Conservation (phyloP, 345 rosid species). For the Syzygium jambos region DNA sequence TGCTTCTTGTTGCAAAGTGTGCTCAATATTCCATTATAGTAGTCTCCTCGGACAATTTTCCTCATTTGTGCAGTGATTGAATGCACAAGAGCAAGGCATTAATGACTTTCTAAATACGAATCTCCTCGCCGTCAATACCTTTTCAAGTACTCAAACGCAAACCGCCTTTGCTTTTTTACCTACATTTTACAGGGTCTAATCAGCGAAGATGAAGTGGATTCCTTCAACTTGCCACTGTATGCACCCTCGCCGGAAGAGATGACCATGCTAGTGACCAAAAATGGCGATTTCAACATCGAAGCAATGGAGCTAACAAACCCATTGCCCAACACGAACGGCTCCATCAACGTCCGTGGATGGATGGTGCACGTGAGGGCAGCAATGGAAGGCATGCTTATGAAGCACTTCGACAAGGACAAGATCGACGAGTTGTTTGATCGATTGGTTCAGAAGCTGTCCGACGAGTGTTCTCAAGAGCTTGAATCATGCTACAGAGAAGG, state of each 20-base stretch:
- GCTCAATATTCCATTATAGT: background rate
- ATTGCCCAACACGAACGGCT: conserved; percentile 24
- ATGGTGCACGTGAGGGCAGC: conserved; percentile 41
- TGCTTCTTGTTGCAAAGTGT: background rate
- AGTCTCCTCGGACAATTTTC: background rate
- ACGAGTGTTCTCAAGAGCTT: conserved; percentile 15
- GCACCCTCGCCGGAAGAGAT: conserved; percentile 39
- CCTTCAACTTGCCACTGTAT: conserved; percentile 46
- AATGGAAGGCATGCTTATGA: conserved; percentile 32
- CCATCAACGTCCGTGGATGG: conserved; percentile 22
- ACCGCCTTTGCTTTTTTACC: background rate
- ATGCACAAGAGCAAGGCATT: background rate
- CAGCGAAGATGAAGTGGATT: conserved; percentile 26
- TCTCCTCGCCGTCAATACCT: background rate
- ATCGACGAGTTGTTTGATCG: conserved; percentile 21
- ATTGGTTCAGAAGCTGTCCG: conserved; percentile 15
- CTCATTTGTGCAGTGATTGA: background rate
- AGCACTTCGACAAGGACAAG: conserved; percentile 10
- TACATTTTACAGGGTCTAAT: conserved; percentile 23
- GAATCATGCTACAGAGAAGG: conserved; percentile 28
- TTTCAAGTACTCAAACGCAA: background rate
- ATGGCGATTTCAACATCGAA: conserved; percentile 28
- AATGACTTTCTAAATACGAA: background rate
- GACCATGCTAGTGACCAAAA: conserved; percentile 1
- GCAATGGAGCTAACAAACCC: conserved; percentile 29